phyloP scores from a whole-genome alignment of 345 rosid genomes.

The Limnanthes douglasii region DNA sequence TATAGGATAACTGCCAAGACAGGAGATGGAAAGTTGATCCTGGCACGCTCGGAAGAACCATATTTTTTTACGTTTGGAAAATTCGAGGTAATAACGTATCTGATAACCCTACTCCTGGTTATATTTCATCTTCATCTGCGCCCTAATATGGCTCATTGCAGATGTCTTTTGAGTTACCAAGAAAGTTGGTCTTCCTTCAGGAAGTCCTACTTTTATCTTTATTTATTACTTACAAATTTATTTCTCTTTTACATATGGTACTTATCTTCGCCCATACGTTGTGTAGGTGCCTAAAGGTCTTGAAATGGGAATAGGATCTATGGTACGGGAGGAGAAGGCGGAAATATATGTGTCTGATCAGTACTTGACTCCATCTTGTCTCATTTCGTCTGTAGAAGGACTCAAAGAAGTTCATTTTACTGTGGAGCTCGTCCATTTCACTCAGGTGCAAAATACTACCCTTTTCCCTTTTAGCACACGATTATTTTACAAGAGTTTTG shows the following conservation, averaged over 20 bases:
- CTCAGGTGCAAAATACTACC: constrained; percentile 37
- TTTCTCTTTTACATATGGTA: constrained; percentile 1
- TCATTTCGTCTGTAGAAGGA: constrained; percentile 43
- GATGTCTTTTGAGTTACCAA: not conserved
- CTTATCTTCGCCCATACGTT: constrained; percentile 10
- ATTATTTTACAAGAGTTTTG: not conserved
- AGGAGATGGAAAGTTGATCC: constrained; percentile 47
- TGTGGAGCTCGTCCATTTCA: constrained; percentile 82
- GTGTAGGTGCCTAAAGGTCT: constrained; percentile 89
- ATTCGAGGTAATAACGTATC: constrained; percentile 48
- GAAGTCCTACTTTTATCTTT: not conserved
- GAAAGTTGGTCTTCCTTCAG: not conserved
- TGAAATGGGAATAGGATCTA: constrained; percentile 93
- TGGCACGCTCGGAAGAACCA: constrained; percentile 50
- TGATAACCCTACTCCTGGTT: not conserved
- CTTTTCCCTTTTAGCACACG: not conserved
- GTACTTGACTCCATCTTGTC: constrained; percentile 58
- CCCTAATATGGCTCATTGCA: not conserved
- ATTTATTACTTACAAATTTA: constrained; percentile 3
- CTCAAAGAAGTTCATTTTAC: constrained; percentile 83
- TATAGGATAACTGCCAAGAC: constrained; percentile 79
- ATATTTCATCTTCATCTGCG: constrained; percentile 1
- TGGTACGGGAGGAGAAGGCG: constrained; percentile 83
- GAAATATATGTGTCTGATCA: constrained; percentile 59
- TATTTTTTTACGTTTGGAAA: constrained; percentile 85